phyloP scores from a whole-genome alignment of 2,329 filamentous ascomycete genomes.

The Botrytis elliptica region DNA sequence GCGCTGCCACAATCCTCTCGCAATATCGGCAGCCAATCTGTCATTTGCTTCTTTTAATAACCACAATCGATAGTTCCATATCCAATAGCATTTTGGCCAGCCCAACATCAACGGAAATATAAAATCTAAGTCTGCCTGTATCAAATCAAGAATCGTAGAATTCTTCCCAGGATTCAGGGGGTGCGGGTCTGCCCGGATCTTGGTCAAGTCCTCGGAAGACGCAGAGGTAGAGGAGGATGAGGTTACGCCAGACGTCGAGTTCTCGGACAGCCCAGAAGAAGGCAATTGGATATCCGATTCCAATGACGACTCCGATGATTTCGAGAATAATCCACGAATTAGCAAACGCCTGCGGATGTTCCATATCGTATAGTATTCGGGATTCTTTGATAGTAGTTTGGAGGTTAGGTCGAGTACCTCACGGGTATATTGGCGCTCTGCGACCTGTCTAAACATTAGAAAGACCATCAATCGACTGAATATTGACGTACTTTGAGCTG shows the following conservation, averaged over 20 bases:
- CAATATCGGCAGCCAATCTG: constrained; percentile 54
- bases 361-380: constrained; percentile 90
- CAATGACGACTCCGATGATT: constrained; percentile 50
- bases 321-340: constrained; percentile 57
- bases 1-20: constrained; percentile 73
- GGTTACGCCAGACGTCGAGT: constrained; percentile 62
- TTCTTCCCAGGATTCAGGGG: constrained; percentile 51
- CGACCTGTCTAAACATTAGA: constrained; percentile 29
- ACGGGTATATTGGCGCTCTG: constrained; percentile 40
- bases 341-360: constrained; percentile 77
- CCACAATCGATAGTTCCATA: constrained; percentile 96
- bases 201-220: constrained; percentile 52
- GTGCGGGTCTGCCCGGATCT: constrained; percentile 49
- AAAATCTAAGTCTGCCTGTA: constrained; percentile 76
- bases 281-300: constrained; percentile 55
- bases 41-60: constrained; percentile 69
- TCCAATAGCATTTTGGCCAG: constrained; percentile 98
- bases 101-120: constrained; percentile 80
- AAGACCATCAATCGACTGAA: constrained; percentile 24
- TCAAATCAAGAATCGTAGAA: constrained; percentile 54
- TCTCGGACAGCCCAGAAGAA: constrained; percentile 54
- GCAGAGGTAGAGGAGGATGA: constrained; percentile 56
- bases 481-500: constrained; percentile 56
- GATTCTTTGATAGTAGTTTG: constrained; percentile 73
- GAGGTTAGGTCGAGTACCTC: constrained; percentile 67